A percentile compares a stretch with the other conserved stretches of the same genome.
phyloP scores from a whole-genome alignment of 1,284 basidiomycete species.

The Ustilago esculenta region DNA sequence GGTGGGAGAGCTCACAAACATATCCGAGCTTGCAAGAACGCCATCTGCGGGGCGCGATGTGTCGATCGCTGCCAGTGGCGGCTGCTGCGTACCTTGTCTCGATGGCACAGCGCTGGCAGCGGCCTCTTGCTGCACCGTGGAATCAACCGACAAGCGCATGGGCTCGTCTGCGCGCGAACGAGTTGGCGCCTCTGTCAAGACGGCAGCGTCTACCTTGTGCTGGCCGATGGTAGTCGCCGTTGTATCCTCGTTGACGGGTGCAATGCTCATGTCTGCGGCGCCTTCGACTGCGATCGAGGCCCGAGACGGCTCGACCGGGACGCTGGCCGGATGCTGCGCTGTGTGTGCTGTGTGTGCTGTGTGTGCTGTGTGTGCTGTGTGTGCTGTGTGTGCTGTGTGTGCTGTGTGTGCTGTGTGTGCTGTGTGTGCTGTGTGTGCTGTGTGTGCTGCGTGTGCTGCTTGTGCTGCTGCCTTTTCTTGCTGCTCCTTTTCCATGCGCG shows the following conservation, averaged over 20 bases:
- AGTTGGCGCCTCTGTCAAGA: neutral
- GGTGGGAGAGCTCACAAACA: slow-evolving; percentile 18
- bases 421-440: slow-evolving; percentile 1
- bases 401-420: slow-evolving; percentile 6
- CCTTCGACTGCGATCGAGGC: neutral
- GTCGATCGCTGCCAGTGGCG: slow-evolving; percentile 12
- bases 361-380: slow-evolving; percentile 3
- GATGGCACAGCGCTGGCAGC: neutral
- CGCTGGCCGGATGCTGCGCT: too few species aligned
- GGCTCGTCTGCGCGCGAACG: slow-evolving; percentile 16
- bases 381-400: neutral
- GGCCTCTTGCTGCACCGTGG: neutral
- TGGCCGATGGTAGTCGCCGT: neutral
- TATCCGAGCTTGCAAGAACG: neutral
- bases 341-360: too few species aligned
- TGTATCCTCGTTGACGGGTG: neutral
- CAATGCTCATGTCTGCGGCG: neutral
- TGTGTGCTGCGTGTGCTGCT: slow-evolving; percentile 3
- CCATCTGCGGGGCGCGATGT: slow-evolving; percentile 7
- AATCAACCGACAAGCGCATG: slow-evolving; percentile 18
- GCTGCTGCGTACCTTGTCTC: slow-evolving; percentile 1
- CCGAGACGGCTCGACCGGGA: neutral
- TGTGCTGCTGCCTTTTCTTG: slow-evolving; percentile 15
- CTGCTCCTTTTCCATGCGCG: slow-evolving; percentile 29
- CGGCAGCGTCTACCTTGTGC: neutral